These are phyloP conservation scores for Hirschioporus abietinus DNA, from an alignment of 768 basidiomycete species.

Conservation along the genomic window DNA sequence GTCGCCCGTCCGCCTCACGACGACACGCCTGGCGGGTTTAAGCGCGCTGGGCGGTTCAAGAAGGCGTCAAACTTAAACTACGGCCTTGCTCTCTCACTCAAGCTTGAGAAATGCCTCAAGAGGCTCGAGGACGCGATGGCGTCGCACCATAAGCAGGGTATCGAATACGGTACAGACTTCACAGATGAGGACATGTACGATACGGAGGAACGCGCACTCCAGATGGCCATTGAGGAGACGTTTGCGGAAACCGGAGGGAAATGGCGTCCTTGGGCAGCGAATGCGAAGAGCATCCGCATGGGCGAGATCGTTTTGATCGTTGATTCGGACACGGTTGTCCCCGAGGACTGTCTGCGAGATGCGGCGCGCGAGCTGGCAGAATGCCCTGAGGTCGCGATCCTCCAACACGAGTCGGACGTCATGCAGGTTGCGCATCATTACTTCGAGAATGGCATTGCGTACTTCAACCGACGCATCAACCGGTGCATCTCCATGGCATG, in stretches of 20 bases:
- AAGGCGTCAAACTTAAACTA: conserved; percentile 94
- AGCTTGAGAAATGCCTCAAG: conserved; percentile 45
- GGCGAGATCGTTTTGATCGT: conserved; percentile 78
- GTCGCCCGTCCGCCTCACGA: conserved; percentile 76
- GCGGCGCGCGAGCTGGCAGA: conserved; percentile 81
- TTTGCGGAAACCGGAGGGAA: conserved; percentile 49
- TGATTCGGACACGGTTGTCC: conserved; percentile 76
- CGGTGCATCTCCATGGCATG: conserved; percentile 39
- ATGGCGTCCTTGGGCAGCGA: conserved; percentile 74
- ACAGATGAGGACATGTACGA: conserved; percentile 35
- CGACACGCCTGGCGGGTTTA: conserved; percentile 55
- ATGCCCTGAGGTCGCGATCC: conserved; percentile 80
- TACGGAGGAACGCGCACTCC: conserved; percentile 68
- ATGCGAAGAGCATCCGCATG: conserved; percentile 68
- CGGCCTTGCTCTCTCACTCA: conserved; percentile 61
- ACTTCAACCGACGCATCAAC: conserved; percentile 48
- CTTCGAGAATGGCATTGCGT: conserved; percentile 43
- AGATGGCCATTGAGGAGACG: conserved; percentile 69
- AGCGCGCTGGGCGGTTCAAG: conserved; percentile 87
- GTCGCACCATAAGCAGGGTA: no score
- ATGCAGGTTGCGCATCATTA: conserved; percentile 54
- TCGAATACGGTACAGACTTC: no score
- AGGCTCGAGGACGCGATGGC: conserved; percentile 35
- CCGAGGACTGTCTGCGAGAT: conserved; percentile 87
- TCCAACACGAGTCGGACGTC: conserved; percentile 71